Evolutionary conservation across 768 basidiomycete genomes (phyloP).

Genomic region (Lactifluus echinatus): DNA sequence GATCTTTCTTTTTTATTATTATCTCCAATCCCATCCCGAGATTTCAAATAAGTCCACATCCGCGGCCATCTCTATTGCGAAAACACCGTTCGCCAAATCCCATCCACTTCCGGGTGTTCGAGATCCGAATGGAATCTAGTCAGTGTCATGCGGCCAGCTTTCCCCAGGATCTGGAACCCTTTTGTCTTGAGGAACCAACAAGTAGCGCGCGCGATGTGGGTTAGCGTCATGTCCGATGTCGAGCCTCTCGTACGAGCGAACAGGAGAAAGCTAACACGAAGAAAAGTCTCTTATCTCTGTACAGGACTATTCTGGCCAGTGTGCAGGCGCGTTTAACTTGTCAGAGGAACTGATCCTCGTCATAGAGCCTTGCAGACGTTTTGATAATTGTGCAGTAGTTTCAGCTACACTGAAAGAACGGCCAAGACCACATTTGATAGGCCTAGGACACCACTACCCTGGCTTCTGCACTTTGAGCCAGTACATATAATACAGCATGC

Average conservation of each 20-base stretch:
- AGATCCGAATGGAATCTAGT: slow-evolving; percentile 78
- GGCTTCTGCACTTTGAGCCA: no score
- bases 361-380: slow-evolving; percentile 93
- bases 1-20: no score
- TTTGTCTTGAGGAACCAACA: slow-evolving; percentile 93
- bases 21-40: slow-evolving; percentile 91
- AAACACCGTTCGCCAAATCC: slow-evolving; percentile 94
- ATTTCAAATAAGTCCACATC: slow-evolving; percentile 90
- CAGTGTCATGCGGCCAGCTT: slow-evolving; percentile 89
- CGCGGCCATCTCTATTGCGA: slow-evolving; percentile 79
- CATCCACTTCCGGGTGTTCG: slow-evolving; percentile 88
- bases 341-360: slow-evolving; percentile 65
- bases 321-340: slow-evolving; percentile 82
- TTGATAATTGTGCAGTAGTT: slow-evolving; percentile 89
- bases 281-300: slow-evolving; percentile 90
- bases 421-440: no score
- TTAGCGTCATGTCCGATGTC: slow-evolving; percentile 81
- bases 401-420: slow-evolving; percentile 74
- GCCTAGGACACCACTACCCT: no score
- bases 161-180: slow-evolving; percentile 91
- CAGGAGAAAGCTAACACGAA: slow-evolving; percentile 98
- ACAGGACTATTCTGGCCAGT: slow-evolving; percentile 60
- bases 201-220: slow-evolving; percentile 93
- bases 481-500: no score
- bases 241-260: slow-evolving; percentile 95